phyloP scores from a whole-genome alignment of 345 rosid species.

The Boechera stricta region DNA sequence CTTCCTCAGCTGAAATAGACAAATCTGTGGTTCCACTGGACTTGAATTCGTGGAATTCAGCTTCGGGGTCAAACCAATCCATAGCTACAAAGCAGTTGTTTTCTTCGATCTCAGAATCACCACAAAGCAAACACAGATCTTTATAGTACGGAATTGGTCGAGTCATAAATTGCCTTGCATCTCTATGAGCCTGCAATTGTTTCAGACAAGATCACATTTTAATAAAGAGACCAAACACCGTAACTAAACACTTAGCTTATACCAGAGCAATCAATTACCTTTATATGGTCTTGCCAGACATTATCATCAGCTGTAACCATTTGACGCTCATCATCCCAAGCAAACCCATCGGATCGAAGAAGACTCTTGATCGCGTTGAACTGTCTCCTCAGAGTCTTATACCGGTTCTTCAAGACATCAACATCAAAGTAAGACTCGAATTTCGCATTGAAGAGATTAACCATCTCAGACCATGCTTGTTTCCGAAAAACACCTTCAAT shows the following conservation, averaged over 20 bases:
- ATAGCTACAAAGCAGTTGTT: conserved; percentile 53
- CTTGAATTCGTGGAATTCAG: conserved; percentile 48
- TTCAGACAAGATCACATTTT: conserved; percentile 22
- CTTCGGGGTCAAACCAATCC: conserved; percentile 59
- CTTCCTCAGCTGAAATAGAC: conserved; percentile 53
- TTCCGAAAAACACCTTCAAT: conserved; percentile 78
- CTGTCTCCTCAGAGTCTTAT: conserved; percentile 78
- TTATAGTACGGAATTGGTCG: conserved; percentile 78
- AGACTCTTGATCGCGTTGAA: conserved; percentile 69
- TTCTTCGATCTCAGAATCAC: conserved; percentile 51
- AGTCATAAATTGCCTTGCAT: conserved; percentile 79
- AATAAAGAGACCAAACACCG: neutral
- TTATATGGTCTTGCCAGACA: conserved; percentile 86
- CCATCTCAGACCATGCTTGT: conserved; percentile 87
- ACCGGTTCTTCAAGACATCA: conserved; percentile 82
- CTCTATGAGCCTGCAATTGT: conserved; percentile 64
- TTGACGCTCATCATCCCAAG: conserved; percentile 85
- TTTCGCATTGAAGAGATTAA: conserved; percentile 66
- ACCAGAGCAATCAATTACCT: conserved; percentile 50
- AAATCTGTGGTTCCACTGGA: conserved; percentile 40
- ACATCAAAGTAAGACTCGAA: conserved; percentile 66
- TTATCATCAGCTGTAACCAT: conserved; percentile 86
- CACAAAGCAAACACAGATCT: conserved; percentile 70
- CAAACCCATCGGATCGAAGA: conserved; percentile 71
- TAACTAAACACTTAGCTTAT: conserved; percentile 1